Conservation (phyloP, 78 protist genomes). For the Pelomyxa schiedti region DNA sequence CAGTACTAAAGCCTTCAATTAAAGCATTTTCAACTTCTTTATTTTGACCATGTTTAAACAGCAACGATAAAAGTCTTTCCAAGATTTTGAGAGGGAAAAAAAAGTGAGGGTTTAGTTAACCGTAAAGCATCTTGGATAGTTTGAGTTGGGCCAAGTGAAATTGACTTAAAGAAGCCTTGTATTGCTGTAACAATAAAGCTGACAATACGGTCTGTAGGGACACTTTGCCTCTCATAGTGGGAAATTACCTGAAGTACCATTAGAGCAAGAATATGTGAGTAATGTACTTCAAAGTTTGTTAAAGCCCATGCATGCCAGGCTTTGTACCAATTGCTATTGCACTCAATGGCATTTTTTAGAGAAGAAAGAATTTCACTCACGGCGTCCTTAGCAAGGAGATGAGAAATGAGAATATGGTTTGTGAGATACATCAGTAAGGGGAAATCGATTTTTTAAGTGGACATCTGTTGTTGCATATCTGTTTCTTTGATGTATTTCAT, state of each 20-base stretch:
- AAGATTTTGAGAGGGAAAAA: too few relatives aligned
- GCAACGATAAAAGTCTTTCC: slow-evolving; percentile 78
- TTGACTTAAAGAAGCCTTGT: slow-evolving; percentile 73
- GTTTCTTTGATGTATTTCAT: too few relatives aligned
- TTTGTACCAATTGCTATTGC: slow-evolving; percentile 72
- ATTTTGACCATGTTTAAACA: slow-evolving; percentile 75
- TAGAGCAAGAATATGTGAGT: too few relatives aligned
- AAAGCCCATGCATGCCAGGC: slow-evolving; percentile 95
- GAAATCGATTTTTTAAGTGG: too few relatives aligned
- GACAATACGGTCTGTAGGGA: slow-evolving; percentile 21
- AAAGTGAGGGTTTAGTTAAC: too few relatives aligned
- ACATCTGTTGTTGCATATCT: too few relatives aligned
- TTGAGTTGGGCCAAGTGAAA: slow-evolving; percentile 52
- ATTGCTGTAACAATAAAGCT: slow-evolving; percentile 56
- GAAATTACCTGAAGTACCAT: too few relatives aligned
- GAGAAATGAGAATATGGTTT: too few relatives aligned
- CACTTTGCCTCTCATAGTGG: slow-evolving; percentile 43
- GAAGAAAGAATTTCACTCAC: slow-evolving; percentile 31
- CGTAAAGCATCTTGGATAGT: slow-evolving; percentile 77
- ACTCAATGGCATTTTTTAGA: slow-evolving; percentile 39
- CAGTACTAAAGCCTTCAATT: slow-evolving; percentile 56
- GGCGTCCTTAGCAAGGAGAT: too few relatives aligned
- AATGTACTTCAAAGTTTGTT: slow-evolving; percentile 65
- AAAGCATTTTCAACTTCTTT: slow-evolving; percentile 40
- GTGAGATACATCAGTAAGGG: too few relatives aligned